Evolutionary conservation across 1,139 yeast species (phyloP).

Genomic region (Taiozyma sp.): DNA sequence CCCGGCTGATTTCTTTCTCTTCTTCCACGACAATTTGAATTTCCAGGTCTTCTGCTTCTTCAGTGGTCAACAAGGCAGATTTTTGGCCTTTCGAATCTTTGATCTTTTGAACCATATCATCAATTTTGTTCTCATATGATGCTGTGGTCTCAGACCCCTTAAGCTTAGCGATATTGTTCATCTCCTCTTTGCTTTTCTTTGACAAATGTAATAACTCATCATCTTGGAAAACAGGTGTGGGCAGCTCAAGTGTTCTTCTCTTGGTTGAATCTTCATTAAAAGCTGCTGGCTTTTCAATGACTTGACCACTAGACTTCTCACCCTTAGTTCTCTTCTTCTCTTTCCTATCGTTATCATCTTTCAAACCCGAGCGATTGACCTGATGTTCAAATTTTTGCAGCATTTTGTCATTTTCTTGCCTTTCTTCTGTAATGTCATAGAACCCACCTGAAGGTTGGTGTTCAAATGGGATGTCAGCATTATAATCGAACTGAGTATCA

Average conservation of each 20-base stretch:
- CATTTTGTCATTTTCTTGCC: constrained; percentile 33
- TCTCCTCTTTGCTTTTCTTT: constrained; percentile 22
- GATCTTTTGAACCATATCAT: constrained; percentile 25
- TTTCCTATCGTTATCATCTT: constrained; percentile 27
- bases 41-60: constrained; percentile 47
- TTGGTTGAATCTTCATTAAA: constrained; percentile 39
- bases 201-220: constrained; percentile 29
- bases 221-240: constrained; percentile 41
- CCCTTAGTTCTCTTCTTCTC: constrained; percentile 17
- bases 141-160: constrained; percentile 19
- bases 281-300: constrained; percentile 23
- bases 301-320: constrained; percentile 17
- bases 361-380: constrained; percentile 46
- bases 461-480: constrained; percentile 78
- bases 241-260: constrained; percentile 49
- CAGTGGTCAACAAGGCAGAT: constrained; percentile 42
- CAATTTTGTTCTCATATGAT: constrained; percentile 28
- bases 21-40: constrained; percentile 25
- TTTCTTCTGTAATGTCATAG: constrained; percentile 64
- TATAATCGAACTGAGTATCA: constrained; percentile 70
- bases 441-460: constrained; percentile 64
- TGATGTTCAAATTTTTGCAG: constrained; percentile 38
- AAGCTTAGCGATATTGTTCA: not conserved
- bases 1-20: constrained; percentile 9
- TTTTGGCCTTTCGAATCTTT: constrained; percentile 27